Conservation (phyloP, 2,329 filamentous ascomycete genomes). For the Cercospora sp. region DNA sequence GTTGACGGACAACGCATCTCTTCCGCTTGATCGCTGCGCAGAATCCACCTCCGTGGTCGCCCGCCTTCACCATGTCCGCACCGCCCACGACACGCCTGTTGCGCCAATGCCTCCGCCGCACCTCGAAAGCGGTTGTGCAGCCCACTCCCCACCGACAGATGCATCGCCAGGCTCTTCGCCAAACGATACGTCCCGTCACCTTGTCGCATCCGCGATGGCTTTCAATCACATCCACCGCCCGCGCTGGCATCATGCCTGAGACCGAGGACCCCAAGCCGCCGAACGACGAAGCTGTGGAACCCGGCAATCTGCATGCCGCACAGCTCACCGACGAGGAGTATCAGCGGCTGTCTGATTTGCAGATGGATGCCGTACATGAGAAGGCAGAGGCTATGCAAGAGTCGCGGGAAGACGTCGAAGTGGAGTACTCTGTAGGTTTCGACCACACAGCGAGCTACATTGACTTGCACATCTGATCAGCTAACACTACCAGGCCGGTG, state of each 20-base stretch:
- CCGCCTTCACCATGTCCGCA: slow-evolving; percentile 29
- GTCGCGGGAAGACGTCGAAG: slow-evolving; percentile 71
- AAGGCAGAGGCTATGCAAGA: slow-evolving; percentile 75
- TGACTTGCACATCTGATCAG: neutral
- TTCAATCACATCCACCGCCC: slow-evolving; percentile 22
- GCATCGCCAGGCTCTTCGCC: slow-evolving; percentile 8
- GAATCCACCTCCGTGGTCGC: neutral
- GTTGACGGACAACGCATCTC: neutral
- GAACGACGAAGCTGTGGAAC: slow-evolving; percentile 36
- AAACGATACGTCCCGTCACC: slow-evolving; percentile 16
- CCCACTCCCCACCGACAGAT: slow-evolving; percentile 15
- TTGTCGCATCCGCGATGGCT: slow-evolving; percentile 26
- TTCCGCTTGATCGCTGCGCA: neutral
- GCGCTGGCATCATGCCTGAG: slow-evolving; percentile 47
- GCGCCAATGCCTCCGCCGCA: slow-evolving; percentile 27
- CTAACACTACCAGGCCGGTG: slow-evolving; percentile 65
- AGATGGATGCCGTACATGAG: slow-evolving; percentile 62
- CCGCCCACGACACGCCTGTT: slow-evolving; percentile 29
- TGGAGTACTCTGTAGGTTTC: slow-evolving; percentile 80
- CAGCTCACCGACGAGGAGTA: slow-evolving; percentile 71
- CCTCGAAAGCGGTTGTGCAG: slow-evolving; percentile 25
- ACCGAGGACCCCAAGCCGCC: slow-evolving; percentile 45
- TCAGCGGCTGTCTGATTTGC: slow-evolving; percentile 73
- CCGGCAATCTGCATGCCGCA: slow-evolving; percentile 53
- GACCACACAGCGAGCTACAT: neutral